Evolutionary conservation across 75 land plant species (phyloP).

Genomic region (Sequoiadendron giganteum): DNA sequence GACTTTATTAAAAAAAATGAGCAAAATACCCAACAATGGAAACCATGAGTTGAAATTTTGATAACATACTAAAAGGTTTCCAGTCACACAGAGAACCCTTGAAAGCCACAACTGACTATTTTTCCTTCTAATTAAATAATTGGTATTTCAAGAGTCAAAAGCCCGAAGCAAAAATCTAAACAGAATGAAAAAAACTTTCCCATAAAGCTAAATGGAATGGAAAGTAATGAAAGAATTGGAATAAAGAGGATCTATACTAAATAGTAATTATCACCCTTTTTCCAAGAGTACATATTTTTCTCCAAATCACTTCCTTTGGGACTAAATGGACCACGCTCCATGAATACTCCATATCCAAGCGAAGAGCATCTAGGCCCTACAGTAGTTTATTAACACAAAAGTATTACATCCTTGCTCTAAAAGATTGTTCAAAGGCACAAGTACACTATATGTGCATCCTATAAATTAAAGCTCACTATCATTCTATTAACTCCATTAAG

Average conservation of each 20-base stretch:
- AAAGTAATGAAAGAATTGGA: neutral
- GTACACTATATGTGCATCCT: neutral
- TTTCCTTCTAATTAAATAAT: too few species aligned
- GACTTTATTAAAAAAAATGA: too few species aligned
- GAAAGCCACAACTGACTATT: too few species aligned
- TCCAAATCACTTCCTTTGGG: slow-evolving; percentile 14
- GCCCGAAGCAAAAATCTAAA: too few species aligned
- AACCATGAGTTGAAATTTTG: too few species aligned
- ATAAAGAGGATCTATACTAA: neutral
- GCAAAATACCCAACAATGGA: too few species aligned
- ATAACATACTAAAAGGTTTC: too few species aligned
- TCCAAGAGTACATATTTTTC: slow-evolving; percentile 41
- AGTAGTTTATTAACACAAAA: neutral
- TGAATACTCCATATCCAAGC: slow-evolving; percentile 53
- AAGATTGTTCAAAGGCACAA: neutral
- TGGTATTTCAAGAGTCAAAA: too few species aligned
- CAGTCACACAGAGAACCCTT: too few species aligned
- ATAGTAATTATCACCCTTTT: slow-evolving; percentile 22
- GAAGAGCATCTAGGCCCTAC: slow-evolving; percentile 71
- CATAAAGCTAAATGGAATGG: too few species aligned
- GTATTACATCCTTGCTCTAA: neutral
- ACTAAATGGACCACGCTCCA: slow-evolving; percentile 57
- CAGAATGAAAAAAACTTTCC: too few species aligned
- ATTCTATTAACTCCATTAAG: slow-evolving; percentile 56
- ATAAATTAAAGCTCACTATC: neutral